Base-by-base conservation (phyloP, 2,329 filamentous ascomycete species). In the Penicillium vulpinum region DNA sequence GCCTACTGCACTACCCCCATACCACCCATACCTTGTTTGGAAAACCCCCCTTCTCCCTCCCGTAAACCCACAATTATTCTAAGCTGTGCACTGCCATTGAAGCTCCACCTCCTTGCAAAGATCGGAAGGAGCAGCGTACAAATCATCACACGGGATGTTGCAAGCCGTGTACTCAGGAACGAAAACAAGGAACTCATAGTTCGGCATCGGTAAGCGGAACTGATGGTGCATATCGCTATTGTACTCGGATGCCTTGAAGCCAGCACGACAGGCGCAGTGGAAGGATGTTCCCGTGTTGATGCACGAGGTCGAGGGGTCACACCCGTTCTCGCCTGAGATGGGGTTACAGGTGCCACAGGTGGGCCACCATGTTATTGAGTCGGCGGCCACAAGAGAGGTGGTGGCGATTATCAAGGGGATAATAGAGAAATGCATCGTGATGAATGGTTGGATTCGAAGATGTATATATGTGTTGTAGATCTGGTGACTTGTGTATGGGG, bases 261-360 rank as follows among this genome's bases (percentile, higher is more conserved):
- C 74, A 21, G 74, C 74, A 54, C 74, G 73, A 58, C 74, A 76
- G 62, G 74, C 74, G 53, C 74, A 76, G 65, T 76, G 73, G 71
- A 75, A 76, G 22, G 66, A 59, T 6, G 62, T 64, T 48, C 74
- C 74, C 1, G 74, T 76, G 67, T 72, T 76, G 61, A 77, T 78
- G 64, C 77, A 78, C 7, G 76, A 77, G 24, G 77, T 78, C 15
- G 75, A 77, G 40, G 74, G 64, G 58, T 78, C 72, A 61, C 77
- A 78, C 57, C 63, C 59, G 61, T 77, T 77, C 48, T 73, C 45
- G 54, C 73, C 74, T 4, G 73, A 73, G 56, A 74, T 35, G 3
- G 75, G 73, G 58, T 77, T 75, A 69, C 75, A 77, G 45, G 70
- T 73, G 24, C 70, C 70, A 58, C 73, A 76, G 28, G 54, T 61